phyloP scores from a whole-genome alignment of 192 early-diverging fungal species.

The Dimargaris cristalligena region DNA sequence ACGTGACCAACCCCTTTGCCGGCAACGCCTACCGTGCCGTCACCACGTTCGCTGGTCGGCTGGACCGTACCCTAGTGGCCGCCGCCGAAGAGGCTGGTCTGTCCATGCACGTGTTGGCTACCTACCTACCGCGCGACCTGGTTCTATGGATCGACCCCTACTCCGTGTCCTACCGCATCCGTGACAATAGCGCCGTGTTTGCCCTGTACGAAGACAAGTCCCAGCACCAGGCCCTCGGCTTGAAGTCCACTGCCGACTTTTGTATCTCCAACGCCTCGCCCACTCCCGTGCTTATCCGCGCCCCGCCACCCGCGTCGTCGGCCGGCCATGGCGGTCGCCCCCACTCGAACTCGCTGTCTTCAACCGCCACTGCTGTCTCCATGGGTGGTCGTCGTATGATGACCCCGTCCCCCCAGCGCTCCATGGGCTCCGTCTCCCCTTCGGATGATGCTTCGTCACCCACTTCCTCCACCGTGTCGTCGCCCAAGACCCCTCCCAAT shows the following conservation, averaged over 20 bases:
- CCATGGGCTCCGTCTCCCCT: neutral
- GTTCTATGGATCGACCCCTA: conserved; percentile 60
- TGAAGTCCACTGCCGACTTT: conserved; percentile 1
- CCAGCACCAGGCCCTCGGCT: neutral
- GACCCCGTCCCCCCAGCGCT: conserved; percentile 4
- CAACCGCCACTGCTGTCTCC: neutral
- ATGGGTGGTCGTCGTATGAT: neutral
- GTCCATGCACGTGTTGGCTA: conserved; percentile 27
- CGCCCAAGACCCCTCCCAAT: conserved; percentile 1
- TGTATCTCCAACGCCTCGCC: neutral
- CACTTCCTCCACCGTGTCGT: conserved; percentile 4
- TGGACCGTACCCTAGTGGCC: conserved; percentile 39
- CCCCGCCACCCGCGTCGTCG: neutral
- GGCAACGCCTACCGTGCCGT: conserved; percentile 69
- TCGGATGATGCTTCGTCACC: no score
- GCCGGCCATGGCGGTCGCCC: neutral
- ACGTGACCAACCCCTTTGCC: conserved; percentile 34
- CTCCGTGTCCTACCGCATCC: conserved; percentile 49
- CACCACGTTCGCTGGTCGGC: conserved; percentile 44
- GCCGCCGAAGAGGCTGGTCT: conserved; percentile 34
- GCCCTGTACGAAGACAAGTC: conserved; percentile 44
- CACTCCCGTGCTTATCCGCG: neutral
- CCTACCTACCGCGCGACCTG: conserved; percentile 43
- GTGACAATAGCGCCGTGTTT: conserved; percentile 50
- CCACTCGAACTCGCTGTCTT: neutral